Evolutionary conservation across 179 eudicot genomes (phyloP).

Genomic region (Silene coronaria): DNA sequence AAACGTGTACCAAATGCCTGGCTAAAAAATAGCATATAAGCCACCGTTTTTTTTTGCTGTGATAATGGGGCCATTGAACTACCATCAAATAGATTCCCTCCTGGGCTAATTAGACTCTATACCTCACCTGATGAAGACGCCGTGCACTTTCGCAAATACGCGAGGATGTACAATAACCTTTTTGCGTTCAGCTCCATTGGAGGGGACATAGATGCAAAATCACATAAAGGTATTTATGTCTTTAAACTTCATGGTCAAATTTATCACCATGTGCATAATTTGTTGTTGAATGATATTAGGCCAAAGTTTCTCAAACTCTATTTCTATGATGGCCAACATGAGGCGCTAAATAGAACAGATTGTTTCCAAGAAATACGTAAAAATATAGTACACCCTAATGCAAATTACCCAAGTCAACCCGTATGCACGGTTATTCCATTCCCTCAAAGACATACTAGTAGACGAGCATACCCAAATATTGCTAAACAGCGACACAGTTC

Average conservation of each 20-base stretch:
- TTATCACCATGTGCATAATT: not conserved
- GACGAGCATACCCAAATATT: not conserved
- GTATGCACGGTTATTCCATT: not conserved
- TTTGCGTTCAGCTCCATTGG: not conserved
- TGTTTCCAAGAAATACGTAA: not conserved
- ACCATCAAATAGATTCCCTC: not conserved
- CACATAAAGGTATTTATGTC: not conserved
- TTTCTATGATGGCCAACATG: slow-evolving; percentile 8
- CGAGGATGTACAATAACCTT: not conserved
- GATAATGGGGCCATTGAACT: not conserved
- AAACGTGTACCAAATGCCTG: not conserved
- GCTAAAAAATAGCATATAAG: not conserved
- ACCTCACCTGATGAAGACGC: not conserved
- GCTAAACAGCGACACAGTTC: not conserved
- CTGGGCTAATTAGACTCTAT: not conserved
- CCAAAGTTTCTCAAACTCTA: not conserved
- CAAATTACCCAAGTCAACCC: not conserved
- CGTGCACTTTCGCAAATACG: not conserved
- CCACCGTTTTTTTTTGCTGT: not conserved
- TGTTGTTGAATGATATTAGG: too few relatives aligned
- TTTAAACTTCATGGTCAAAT: slow-evolving; percentile 7
- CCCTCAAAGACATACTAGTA: not conserved
- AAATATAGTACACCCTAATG: not conserved
- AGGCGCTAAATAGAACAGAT: not conserved
- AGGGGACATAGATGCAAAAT: not conserved